Percentiles rank a stretch among this genome's conserved stretches.
phyloP scores from a whole-genome alignment of 2,329 filamentous ascomycete species.

The Blastomyces emzantsi region DNA sequence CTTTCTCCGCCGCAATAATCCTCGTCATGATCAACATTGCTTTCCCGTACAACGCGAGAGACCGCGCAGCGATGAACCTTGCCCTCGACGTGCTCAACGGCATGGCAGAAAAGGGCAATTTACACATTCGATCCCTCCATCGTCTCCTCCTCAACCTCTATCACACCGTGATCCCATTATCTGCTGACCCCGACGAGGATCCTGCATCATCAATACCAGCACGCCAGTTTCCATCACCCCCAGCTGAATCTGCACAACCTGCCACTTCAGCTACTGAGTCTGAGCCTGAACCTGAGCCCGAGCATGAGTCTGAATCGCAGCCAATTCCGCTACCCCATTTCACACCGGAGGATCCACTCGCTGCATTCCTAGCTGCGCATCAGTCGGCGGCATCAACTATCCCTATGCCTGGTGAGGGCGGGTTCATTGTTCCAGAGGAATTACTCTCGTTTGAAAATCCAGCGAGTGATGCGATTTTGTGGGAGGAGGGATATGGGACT shows the following conservation, averaged over 20 bases:
- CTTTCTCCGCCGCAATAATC: slow-evolving; percentile 46
- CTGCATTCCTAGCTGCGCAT: slow-evolving; percentile 9
- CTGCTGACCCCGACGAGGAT: slow-evolving; percentile 9
- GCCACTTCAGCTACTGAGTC: not conserved
- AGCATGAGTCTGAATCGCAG: slow-evolving; percentile 7
- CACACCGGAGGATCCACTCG: not conserved
- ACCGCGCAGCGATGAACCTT: slow-evolving; percentile 39
- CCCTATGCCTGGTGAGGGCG: not conserved
- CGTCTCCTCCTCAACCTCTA: slow-evolving; percentile 32
- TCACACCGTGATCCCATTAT: slow-evolving; percentile 22
- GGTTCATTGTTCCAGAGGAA: slow-evolving; percentile 3
- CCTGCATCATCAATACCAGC: slow-evolving; percentile 7
- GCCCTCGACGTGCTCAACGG: slow-evolving; percentile 40
- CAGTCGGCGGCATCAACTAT: slow-evolving; percentile 1
- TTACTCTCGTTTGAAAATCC: slow-evolving; percentile 27
- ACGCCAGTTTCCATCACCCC: slow-evolving; percentile 16
- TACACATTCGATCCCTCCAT: slow-evolving; percentile 38
- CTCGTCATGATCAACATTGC: slow-evolving; percentile 48
- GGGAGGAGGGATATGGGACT: slow-evolving; percentile 35
- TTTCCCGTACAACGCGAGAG: slow-evolving; percentile 40
- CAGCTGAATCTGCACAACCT: not conserved
- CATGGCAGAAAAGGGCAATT: slow-evolving; percentile 48
- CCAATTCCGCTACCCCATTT: slow-evolving; percentile 10
- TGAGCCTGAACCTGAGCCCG: slow-evolving; percentile 1
- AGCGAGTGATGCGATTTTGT: slow-evolving; percentile 33